Conservation (phyloP, 2,329 filamentous ascomycete genomes). For the Sclerotinia glacialis region DNA sequence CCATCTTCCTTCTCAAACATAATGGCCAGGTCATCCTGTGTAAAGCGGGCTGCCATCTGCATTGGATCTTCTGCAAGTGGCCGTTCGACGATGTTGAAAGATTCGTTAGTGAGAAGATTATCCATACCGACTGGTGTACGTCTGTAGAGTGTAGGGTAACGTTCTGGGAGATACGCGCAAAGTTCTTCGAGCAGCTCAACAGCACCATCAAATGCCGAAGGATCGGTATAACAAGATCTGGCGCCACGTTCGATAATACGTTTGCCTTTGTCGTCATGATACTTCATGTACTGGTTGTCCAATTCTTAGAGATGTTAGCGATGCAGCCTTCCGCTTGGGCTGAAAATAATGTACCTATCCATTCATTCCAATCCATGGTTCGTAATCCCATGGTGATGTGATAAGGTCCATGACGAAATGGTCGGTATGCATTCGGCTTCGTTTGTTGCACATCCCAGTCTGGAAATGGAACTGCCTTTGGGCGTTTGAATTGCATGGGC, state of each 20-base stretch:
- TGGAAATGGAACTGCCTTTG: constrained; percentile 33
- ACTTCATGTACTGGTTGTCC: constrained; percentile 74
- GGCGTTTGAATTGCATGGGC: constrained; percentile 38
- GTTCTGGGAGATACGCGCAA: constrained; percentile 64
- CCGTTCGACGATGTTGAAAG: constrained; percentile 62
- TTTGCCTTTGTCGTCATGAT: constrained; percentile 66
- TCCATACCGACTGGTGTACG: constrained; percentile 63
- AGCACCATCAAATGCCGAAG: constrained; percentile 68
- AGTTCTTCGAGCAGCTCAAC: constrained; percentile 76
- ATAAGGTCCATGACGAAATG: constrained; percentile 39
- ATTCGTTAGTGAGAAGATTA: constrained; percentile 70
- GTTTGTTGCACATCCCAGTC: constrained; percentile 38
- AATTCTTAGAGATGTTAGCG: constrained; percentile 53
- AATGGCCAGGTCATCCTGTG: constrained; percentile 80
- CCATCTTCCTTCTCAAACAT: constrained; percentile 77
- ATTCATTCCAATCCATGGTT: constrained; percentile 40
- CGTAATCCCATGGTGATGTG: constrained; percentile 40
- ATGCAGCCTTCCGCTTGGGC: neutral
- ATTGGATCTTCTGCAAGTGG: constrained; percentile 76
- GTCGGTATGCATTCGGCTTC: constrained; percentile 39
- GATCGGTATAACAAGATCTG: constrained; percentile 67
- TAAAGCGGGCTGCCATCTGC: constrained; percentile 66
- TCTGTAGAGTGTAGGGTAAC: constrained; percentile 70
- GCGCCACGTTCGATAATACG: constrained; percentile 64
- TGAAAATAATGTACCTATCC: constrained; percentile 36